Base-by-base conservation (phyloP, 495 filamentous ascomycete genomes). In the Rhypophila decipiens region DNA sequence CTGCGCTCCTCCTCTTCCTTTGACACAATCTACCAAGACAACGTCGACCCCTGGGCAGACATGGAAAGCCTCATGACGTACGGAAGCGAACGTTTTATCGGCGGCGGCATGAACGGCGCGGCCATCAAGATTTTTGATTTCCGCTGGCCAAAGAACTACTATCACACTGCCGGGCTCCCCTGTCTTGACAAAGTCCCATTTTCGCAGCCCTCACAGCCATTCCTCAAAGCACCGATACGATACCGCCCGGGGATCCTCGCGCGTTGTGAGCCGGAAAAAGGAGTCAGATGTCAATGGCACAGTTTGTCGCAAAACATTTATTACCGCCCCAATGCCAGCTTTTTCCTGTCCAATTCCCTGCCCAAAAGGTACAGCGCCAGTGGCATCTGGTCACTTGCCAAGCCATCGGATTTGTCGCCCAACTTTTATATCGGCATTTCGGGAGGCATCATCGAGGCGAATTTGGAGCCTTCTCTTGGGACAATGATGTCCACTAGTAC, bases 51-150 rank as follows among this genome's bases (percentile, higher is more conserved):
- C 2, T 58, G 53, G 43, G 61, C 60, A 8, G 55, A 62, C 17
- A 60, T 64, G 40, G 72, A 68, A 44, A 52, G 64, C 11, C 53
- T 75, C 0, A 60, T 74, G 24, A 59, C 67, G 0, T 67, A 68
- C 24, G 71, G 69, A 33, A 49, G 61, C 1, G 69, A 74, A 35
- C 51, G 69, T 5, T 75, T 75, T 35, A 42, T 73, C 7, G 53
- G 57, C 0, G 72, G 65, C 0, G 66, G 66, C 41, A 64, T 59
- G 22, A 53, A 60, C 3, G 58, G 56, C 2, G 52, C 56, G 3
- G 55, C 61, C 24, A 23, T 75, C 47, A 72, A 73, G 42, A 50
- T 75, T 1, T 75, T 74, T 40, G 72, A 75, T 60, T 73, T 72
- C 24, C 70, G 72, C 8, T 72, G 67, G 66, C 49, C 64, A 0